Conservation (phyloP, 805 yeast genomes). For the Candida nemodendra region DNA sequence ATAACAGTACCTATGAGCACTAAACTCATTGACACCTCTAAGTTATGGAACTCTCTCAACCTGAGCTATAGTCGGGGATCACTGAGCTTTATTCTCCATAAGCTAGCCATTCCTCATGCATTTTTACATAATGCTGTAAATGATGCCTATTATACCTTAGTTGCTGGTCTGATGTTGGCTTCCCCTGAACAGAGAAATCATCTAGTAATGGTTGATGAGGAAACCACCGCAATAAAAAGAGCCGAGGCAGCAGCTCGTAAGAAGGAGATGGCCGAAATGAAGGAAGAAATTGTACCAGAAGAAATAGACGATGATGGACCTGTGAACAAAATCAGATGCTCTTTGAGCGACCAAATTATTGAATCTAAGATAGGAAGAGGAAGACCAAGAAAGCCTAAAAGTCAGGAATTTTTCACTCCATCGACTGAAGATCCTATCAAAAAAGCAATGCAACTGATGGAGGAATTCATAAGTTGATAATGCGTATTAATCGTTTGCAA, state of each 20-base stretch:
- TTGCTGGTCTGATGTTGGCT: conserved; percentile 26
- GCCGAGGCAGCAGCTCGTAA: neutral
- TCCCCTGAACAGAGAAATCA: conserved; percentile 28
- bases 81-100: conserved; percentile 26
- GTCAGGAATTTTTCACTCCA: conserved; percentile 2
- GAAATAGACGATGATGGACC: neutral
- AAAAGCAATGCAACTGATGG: neutral
- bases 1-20: conserved; percentile 16
- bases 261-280: neutral
- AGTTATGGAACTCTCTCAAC: conserved; percentile 26
- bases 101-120: conserved; percentile 28
- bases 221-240: neutral
- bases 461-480: no score
- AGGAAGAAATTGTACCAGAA: conserved; percentile 4
- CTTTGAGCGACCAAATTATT: conserved; percentile 17
- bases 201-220: conserved; percentile 5
- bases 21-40: conserved; percentile 30
- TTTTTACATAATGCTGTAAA: conserved; percentile 34
- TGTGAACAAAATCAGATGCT: conserved; percentile 14
- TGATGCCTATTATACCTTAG: conserved; percentile 32
- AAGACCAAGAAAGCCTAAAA: neutral
- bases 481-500: no score
- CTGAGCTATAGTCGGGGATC: conserved; percentile 15
- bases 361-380: conserved; percentile 2
- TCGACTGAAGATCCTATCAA: neutral